Evolutionary conservation across 352 stramenopile species (phyloP).

Genomic region (Pythium sukuiense): DNA sequence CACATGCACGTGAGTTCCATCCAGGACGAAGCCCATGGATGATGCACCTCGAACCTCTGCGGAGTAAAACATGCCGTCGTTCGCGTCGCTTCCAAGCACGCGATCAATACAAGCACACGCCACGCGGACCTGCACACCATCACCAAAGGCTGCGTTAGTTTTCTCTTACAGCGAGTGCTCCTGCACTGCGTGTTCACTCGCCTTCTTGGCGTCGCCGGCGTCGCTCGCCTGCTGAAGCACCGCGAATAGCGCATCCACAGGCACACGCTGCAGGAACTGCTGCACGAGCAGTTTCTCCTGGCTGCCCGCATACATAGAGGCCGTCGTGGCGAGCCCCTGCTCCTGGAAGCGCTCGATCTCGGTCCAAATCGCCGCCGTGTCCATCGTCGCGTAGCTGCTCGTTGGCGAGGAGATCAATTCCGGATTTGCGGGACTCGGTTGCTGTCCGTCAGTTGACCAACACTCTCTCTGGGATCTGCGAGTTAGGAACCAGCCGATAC

Average conservation of each 20-base stretch:
- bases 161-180: background rate
- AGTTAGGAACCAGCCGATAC: background rate
- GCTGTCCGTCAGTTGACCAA: constrained; percentile 18
- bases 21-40: background rate
- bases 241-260: constrained; percentile 62
- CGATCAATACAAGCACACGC: constrained; percentile 77
- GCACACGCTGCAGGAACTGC: constrained; percentile 66
- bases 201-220: constrained; percentile 54
- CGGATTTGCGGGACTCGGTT: background rate
- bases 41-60: constrained; percentile 41
- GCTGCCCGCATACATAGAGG: constrained; percentile 34
- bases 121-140: constrained; percentile 54
- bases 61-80: constrained; percentile 70
- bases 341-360: constrained; percentile 70
- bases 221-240: constrained; percentile 83
- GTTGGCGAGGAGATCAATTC: background rate
- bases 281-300: constrained; percentile 58
- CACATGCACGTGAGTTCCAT: background rate
- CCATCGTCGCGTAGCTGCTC: constrained; percentile 19
- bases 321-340: constrained; percentile 52
- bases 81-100: constrained; percentile 54
- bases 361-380: constrained; percentile 36
- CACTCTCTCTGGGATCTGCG: constrained; percentile 8
- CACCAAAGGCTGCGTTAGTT: background rate
- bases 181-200: constrained; percentile 14